Evolutionary conservation across 1,284 basidiomycete species (phyloP).

Genomic region (Rhodotorula sp.): DNA sequence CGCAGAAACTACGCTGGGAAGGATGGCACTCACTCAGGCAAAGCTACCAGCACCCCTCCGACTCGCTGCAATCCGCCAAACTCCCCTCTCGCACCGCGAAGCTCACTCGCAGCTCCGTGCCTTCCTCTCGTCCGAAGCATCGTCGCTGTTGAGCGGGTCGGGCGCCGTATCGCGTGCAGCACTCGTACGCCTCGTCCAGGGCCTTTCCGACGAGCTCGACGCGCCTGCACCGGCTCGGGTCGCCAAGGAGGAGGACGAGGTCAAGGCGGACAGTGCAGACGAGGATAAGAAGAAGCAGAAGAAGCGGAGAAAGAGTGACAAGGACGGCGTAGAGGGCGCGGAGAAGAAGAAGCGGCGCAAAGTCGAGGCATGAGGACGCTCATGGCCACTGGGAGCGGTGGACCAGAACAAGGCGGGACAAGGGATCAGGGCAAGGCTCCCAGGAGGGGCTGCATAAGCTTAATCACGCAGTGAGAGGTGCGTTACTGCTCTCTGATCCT

Average conservation of each 20-base stretch:
- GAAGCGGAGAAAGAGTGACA: slow-evolving; percentile 31
- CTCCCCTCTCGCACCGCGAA: not conserved
- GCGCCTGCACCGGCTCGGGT: not conserved
- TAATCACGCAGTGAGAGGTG: too few species aligned
- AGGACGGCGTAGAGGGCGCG: slow-evolving; percentile 1
- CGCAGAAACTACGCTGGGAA: too few species aligned
- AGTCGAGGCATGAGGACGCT: slow-evolving; percentile 4
- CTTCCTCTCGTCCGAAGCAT: slow-evolving; percentile 21
- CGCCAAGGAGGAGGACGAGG: not conserved
- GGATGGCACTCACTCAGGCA: slow-evolving; percentile 16
- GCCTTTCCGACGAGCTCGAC: slow-evolving; percentile 11
- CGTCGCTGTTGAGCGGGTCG: slow-evolving; percentile 17
- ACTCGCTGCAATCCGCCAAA: not conserved
- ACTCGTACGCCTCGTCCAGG: slow-evolving; percentile 21
- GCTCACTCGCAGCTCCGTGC: slow-evolving; percentile 3
- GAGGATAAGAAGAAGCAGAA: slow-evolving; percentile 10
- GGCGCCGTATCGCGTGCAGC: slow-evolving; percentile 19
- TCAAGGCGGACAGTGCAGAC: not conserved
- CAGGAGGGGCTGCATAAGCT: too few species aligned
- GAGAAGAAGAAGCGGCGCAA: slow-evolving; percentile 28
- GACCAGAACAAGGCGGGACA: too few species aligned
- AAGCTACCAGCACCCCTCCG: slow-evolving; percentile 34
- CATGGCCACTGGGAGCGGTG: too few species aligned
- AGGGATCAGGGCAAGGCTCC: too few species aligned
- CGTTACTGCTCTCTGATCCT: too few species aligned